Conservation (phyloP, 495 filamentous ascomycete species). For the Choiromyces venosus region DNA sequence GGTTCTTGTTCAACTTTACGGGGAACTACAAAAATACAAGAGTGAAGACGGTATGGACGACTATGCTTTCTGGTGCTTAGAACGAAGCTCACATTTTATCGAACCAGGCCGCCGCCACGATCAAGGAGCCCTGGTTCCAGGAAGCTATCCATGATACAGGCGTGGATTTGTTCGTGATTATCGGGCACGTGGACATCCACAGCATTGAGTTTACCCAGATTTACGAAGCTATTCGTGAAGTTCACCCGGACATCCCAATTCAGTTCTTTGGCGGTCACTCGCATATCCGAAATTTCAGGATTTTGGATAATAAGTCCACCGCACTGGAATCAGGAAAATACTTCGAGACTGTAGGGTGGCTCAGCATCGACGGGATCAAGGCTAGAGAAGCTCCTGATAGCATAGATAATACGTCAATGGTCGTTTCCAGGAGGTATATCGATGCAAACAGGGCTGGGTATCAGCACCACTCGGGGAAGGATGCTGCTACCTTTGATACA, state of each 20-base stretch:
- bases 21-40: slow-evolving; percentile 83
- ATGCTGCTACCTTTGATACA: slow-evolving; percentile 68
- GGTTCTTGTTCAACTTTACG: slow-evolving; percentile 89
- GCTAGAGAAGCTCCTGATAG: slow-evolving; percentile 43
- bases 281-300: slow-evolving; percentile 79
- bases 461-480: slow-evolving; percentile 70
- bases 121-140: slow-evolving; percentile 85
- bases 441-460: slow-evolving; percentile 90
- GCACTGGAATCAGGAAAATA: slow-evolving; percentile 88
- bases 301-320: slow-evolving; percentile 73
- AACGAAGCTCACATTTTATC: slow-evolving; percentile 5
- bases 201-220: slow-evolving; percentile 72
- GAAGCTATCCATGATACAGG: slow-evolving; percentile 70
- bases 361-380: slow-evolving; percentile 72
- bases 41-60: slow-evolving; percentile 53
- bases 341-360: slow-evolving; percentile 95
- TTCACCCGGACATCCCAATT: slow-evolving; percentile 74
- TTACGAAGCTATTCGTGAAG: slow-evolving; percentile 69
- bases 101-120: slow-evolving; percentile 59
- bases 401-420: slow-evolving; percentile 42
- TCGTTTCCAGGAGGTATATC: slow-evolving; percentile 65
- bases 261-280: slow-evolving; percentile 91
- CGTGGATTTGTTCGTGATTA: slow-evolving; percentile 80
- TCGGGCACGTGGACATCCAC: slow-evolving; percentile 73
- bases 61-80: background rate